Conservation (phyloP, 305 asterid genomes). For the Plantago coronopus region DNA sequence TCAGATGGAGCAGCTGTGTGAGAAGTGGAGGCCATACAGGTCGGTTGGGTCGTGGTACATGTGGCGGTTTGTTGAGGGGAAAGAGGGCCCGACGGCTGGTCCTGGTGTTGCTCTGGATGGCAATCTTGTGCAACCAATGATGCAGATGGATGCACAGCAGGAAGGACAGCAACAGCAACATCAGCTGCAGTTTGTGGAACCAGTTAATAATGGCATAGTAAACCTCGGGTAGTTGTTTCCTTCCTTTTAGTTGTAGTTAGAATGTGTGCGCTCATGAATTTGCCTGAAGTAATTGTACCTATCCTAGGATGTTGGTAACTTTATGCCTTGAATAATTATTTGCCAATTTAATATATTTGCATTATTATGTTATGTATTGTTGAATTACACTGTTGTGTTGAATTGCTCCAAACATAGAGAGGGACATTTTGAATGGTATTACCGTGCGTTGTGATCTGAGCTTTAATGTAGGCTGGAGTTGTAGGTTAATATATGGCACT, state of each 20-base stretch:
- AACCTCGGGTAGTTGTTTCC: conserved; percentile 61
- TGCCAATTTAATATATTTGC: background rate
- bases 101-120: conserved; percentile 40
- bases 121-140: conserved; percentile 58
- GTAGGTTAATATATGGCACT: background rate
- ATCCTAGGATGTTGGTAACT: background rate
- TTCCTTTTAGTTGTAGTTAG: conserved; percentile 12
- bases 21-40: conserved; percentile 93
- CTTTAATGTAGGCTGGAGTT: background rate
- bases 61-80: conserved; percentile 87
- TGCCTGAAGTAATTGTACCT: background rate
- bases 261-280: conserved; percentile 6
- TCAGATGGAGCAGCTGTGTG: conserved; percentile 84
- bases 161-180: conserved; percentile 50
- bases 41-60: conserved; percentile 96
- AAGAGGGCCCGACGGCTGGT: conserved; percentile 46
- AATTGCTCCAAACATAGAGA: too few relatives aligned
- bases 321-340: background rate
- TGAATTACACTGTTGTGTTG: background rate
- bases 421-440: background rate
- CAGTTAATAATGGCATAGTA: conserved; percentile 63
- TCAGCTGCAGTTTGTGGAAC: conserved; percentile 80
- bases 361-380: background rate
- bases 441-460: background rate
- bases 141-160: conserved; percentile 52